Evolutionary conservation across 352 stramenopile genomes (phyloP), one percentile per base, ranked within the genome.

Genomic region (Thraustochytrium striatum): DNA sequence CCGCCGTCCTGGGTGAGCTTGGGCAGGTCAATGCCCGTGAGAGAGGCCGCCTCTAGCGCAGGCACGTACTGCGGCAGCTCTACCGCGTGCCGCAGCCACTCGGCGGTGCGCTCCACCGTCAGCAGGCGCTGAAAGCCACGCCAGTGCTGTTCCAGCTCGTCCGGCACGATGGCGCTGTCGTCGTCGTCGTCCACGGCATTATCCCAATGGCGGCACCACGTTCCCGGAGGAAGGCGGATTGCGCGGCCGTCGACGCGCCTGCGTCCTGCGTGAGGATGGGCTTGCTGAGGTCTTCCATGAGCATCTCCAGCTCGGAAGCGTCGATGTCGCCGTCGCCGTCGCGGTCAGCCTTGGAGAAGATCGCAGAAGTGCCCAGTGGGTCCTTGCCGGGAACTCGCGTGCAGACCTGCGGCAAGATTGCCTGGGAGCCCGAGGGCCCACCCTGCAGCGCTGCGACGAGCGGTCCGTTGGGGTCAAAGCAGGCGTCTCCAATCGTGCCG

Each of bases 281-380:
- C 8, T 75, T 43, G 35, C 44, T 62, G 19, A 75, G 28, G 8
- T 61, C 43, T 25, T 43, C 44, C 52, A 39, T 38, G 32, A 38
- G 50, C 19, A 47, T 8, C 9, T 11, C 33, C 50, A 75, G 44
- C 50, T 75, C 65, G 0, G 19, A 3, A 3, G 30, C 65, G 30
- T 75, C 65, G 30, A 75, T 75, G 39, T 75, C 65, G 7, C 65
- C 65, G 36, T 75, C 65, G 43, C 65, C 65, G 43, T 75, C 65
- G 9, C 58, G 41, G 36, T 75, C 65, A 30, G 65, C 65, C 2
- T 75, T 61, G 2, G 44, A 58, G 52, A 75, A 75, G 16, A 75
- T 43, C 1, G 44, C n/a, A n/a, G n/a, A n/a, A n/a, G n/a, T n/a
- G n/a, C n/a, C n/a, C n/a, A n/a, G n/a, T n/a, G n/a, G n/a, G n/a